Conservation (phyloP, 2,329 filamentous ascomycete genomes). For the Diaporthe eres region DNA sequence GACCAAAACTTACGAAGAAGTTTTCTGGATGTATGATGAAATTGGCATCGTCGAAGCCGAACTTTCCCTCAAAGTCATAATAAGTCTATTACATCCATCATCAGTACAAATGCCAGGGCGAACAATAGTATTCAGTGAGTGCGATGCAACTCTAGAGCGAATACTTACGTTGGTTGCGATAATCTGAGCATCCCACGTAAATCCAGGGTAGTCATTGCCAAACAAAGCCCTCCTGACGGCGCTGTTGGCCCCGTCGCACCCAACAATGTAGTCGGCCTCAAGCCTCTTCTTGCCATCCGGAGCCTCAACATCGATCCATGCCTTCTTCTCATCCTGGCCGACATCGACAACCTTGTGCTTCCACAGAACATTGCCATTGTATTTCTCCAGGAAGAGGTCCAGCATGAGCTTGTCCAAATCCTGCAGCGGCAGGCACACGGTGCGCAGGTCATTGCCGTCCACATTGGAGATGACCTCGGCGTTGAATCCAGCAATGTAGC, state of each 20-base stretch:
- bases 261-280: conserved; percentile 67
- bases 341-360: conserved; percentile 61
- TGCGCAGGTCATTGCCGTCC: conserved; percentile 56
- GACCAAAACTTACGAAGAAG: conserved; percentile 58
- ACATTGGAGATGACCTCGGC: conserved; percentile 51
- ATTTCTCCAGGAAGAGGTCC: conserved; percentile 54
- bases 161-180: conserved; percentile 71
- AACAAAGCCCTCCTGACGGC: conserved; percentile 64
- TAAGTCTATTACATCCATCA: conserved; percentile 62
- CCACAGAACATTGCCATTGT: conserved; percentile 58
- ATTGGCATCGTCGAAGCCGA: conserved; percentile 68
- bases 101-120: conserved; percentile 14
- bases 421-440: conserved; percentile 58
- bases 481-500: conserved; percentile 55
- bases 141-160: no score
- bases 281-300: conserved; percentile 53
- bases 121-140: no score
- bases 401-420: conserved; percentile 60
- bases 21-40: conserved; percentile 74
- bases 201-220: conserved; percentile 70
- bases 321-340: conserved; percentile 60
- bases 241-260: conserved; percentile 69
- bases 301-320: conserved; percentile 61
- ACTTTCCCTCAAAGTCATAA: conserved; percentile 69
- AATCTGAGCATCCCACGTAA: conserved; percentile 72